A percentile compares a stretch with the other conserved stretches of the same genome.
phyloP scores from a whole-genome alignment of 2,329 filamentous ascomycete genomes.

The Exophiala spinifera region DNA sequence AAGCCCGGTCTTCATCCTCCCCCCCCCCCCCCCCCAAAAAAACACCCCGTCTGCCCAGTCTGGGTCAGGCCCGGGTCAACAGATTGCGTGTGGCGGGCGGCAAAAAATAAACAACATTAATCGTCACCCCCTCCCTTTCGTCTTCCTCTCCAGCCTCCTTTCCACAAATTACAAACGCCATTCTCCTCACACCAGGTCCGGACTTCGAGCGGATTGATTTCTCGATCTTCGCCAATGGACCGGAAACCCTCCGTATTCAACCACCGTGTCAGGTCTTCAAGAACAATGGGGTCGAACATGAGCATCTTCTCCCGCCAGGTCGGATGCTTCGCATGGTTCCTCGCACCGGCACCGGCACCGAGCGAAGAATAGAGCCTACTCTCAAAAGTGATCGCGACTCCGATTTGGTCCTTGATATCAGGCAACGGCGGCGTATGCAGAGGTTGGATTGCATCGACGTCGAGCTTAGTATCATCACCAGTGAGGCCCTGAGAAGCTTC shows the following conservation, averaged over 20 bases:
- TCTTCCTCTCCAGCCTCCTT: constrained; percentile 32
- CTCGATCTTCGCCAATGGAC: constrained; percentile 61
- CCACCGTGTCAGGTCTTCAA: constrained; percentile 83
- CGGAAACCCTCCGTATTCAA: constrained; percentile 69
- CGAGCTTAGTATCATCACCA: neutral
- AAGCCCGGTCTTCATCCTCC: too few species aligned
- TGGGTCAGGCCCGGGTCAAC: too few species aligned
- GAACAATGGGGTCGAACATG: constrained; percentile 83
- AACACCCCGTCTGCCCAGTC: too few species aligned
- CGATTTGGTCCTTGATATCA: constrained; percentile 19
- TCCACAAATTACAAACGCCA: constrained; percentile 80
- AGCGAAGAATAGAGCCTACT: neutral
- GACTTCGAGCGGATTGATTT: constrained; percentile 63
- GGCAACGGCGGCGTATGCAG: constrained; percentile 7
- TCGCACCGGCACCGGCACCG: constrained; percentile 28
- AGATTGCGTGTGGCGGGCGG: too few species aligned
- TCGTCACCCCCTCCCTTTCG: neutral
- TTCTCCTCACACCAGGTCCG: constrained; percentile 88
- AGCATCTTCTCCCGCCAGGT: constrained; percentile 93
- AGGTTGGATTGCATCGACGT: neutral
- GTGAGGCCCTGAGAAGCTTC: neutral
- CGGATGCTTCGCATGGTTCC: constrained; percentile 41
- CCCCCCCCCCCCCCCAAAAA: too few species aligned
- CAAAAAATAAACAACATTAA: neutral
- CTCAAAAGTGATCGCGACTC: constrained; percentile 11